These are phyloP conservation scores for Amaranthus palmeri DNA, from an alignment of 148 eudicot species.

Conservation along the genomic window DNA sequence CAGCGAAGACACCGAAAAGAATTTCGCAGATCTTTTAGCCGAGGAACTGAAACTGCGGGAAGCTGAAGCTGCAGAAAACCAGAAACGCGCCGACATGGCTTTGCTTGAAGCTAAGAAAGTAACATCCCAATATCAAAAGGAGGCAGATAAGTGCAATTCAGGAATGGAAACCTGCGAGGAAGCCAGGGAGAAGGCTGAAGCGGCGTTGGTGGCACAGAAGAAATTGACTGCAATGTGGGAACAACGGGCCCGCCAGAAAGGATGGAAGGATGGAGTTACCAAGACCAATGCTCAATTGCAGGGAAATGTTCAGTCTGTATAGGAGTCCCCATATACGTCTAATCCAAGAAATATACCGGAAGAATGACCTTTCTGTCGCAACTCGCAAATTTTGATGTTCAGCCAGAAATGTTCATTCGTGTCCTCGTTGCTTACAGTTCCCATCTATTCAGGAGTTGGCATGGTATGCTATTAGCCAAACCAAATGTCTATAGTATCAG, in stretches of 20 bases:
- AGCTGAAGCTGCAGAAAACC: constrained; percentile 56
- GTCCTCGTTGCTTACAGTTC: too few species aligned
- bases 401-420: too few species aligned
- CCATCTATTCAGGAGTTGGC: too few species aligned
- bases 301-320: constrained; percentile 32
- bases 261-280: constrained; percentile 49
- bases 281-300: constrained; percentile 23
- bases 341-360: too few species aligned
- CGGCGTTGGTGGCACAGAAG: constrained; percentile 53
- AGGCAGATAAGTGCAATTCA: constrained; percentile 80
- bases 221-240: constrained; percentile 68
- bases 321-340: background rate
- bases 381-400: too few species aligned
- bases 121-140: constrained; percentile 68
- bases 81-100: constrained; percentile 54
- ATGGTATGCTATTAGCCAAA: too few species aligned
- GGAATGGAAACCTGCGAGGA: constrained; percentile 81
- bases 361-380: too few species aligned
- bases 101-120: constrained; percentile 55
- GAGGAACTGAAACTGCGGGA: constrained; percentile 63
- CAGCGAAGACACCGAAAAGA: constrained; percentile 66
- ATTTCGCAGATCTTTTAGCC: constrained; percentile 40
- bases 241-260: constrained; percentile 59
- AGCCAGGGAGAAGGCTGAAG: constrained; percentile 81
- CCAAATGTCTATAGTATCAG: too few species aligned